Base-by-base conservation (phyloP, 192 early-diverging fungal species). In the Piromyces sp. region DNA sequence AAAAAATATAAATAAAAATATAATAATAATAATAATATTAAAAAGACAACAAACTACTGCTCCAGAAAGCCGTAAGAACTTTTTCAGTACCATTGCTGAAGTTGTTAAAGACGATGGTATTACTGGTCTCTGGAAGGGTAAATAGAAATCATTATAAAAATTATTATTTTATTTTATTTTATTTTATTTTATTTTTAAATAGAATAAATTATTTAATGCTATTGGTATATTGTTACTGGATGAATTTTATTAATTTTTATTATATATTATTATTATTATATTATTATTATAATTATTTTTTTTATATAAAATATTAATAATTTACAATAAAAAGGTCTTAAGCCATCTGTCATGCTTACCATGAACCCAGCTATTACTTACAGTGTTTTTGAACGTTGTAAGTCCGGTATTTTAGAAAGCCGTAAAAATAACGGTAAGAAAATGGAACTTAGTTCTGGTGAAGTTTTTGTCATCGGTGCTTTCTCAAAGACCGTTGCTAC, bases 361-460 rank as follows among this genome's bases (percentile, higher is more conserved):
- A 84, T 94, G 51, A 99, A 99, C 85, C 98, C 98, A 30, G 95
- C 98, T 5, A 98, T 99, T 82, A 99, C 98, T 2, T 99, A 96
- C 83, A 96, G 96, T 33, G 91, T 92, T 85, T 99, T 96, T 89
- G 96, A 98, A 84, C 89, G 92, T 68, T 84, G 95, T 30, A 94
- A 94, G 83, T 84, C 89, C 36, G 79, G 89, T 78, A 84, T 91
- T 4, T 84, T 91, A 79, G 86, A 91, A 83, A 85, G 88, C 81
- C 30, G 36, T 37, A 81, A 30, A 58, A 81, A 28, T 26, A 28
- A 30, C 19, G 81, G 88, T 79, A 79, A 85, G n/a, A 84, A 79
- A 15, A 86, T 86, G 85, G 82, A 81, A 28, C 84, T 99, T 83
- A 87, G 91, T 17, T 89, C 94, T 26, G 92, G 89, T n/a, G 89